phyloP scores from a whole-genome alignment of 192 early-diverging fungal species.

The Podila verticillata region DNA sequence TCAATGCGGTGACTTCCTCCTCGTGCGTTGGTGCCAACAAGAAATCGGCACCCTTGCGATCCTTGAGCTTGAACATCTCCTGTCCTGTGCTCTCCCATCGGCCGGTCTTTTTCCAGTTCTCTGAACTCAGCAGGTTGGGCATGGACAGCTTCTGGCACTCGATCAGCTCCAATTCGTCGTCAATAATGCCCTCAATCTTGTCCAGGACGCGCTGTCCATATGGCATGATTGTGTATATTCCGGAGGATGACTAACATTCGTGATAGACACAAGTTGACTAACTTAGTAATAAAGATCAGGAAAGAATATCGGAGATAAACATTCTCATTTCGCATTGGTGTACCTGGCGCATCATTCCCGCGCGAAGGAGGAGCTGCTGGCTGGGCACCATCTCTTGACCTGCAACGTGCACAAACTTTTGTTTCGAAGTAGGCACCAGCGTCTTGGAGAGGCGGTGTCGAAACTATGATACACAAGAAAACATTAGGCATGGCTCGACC shows the following conservation, averaged over 20 bases:
- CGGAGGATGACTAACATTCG: constrained; percentile 73
- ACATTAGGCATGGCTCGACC: too few species aligned
- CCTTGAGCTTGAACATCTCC: constrained; percentile 81
- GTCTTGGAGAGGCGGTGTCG: constrained; percentile 40
- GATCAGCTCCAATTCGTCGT: constrained; percentile 80
- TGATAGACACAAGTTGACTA: neutral
- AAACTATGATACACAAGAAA: constrained; percentile 10
- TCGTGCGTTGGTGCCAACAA: constrained; percentile 91
- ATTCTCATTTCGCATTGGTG: neutral
- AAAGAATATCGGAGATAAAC: neutral
- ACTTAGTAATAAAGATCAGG: neutral
- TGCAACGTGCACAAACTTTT: constrained; percentile 45
- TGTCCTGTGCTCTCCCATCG: constrained; percentile 77
- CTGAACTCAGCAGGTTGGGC: constrained; percentile 72
- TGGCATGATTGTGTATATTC: constrained; percentile 88
- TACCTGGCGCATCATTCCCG: constrained; percentile 83
- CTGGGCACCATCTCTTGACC: constrained; percentile 56
- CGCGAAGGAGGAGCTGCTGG: constrained; percentile 68
- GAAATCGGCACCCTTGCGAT: constrained; percentile 77
- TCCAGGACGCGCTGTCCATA: constrained; percentile 76
- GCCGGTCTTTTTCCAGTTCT: constrained; percentile 83
- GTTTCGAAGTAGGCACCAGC: constrained; percentile 38
- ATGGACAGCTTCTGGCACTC: constrained; percentile 78
- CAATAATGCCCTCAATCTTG: constrained; percentile 84
- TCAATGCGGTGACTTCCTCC: constrained; percentile 86